Evolutionary conservation across 169 alveolate species (phyloP).

Genomic region (Besnoitia besnoiti): DNA sequence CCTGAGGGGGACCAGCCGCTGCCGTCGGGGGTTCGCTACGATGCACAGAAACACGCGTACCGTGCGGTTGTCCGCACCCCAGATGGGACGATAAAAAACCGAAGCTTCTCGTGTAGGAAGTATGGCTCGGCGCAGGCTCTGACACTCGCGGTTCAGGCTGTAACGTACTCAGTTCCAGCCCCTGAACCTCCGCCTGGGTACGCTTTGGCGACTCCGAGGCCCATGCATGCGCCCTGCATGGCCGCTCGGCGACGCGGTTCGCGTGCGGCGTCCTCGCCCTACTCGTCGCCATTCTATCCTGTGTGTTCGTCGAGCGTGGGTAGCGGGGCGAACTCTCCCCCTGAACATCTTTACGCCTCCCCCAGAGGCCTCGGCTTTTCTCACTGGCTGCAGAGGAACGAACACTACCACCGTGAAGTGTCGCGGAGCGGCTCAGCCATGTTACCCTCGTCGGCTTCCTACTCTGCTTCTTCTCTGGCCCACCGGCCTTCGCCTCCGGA

Average conservation of each 20-base stretch:
- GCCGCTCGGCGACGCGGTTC: not conserved
- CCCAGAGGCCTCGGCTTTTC: no score
- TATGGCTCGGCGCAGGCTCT: conserved; percentile 36
- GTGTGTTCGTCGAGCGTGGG: no score
- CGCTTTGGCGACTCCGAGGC: not conserved
- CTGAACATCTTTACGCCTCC: no score
- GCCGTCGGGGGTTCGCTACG: conserved; percentile 47
- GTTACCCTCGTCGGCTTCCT: no score
- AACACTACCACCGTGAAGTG: no score
- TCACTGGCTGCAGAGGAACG: no score
- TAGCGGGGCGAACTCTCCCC: no score
- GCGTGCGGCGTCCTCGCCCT: not conserved
- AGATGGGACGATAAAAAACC: conserved; percentile 14
- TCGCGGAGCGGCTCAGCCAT: no score
- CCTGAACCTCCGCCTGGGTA: not conserved
- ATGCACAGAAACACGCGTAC: conserved; percentile 39
- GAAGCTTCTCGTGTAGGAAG: conserved; percentile 43
- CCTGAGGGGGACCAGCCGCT: conserved; percentile 13
- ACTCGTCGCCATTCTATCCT: no score
- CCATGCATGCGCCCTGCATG: not conserved
- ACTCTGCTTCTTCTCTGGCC: no score
- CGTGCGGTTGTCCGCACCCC: conserved; percentile 26
- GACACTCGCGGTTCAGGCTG: conserved; percentile 29
- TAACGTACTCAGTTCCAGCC: conserved; percentile 1
- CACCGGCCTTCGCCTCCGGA: no score